These are phyloP conservation scores for Flaveria ramosissima DNA, from an alignment of 129 eudicot genomes.

Conservation along the genomic window DNA sequence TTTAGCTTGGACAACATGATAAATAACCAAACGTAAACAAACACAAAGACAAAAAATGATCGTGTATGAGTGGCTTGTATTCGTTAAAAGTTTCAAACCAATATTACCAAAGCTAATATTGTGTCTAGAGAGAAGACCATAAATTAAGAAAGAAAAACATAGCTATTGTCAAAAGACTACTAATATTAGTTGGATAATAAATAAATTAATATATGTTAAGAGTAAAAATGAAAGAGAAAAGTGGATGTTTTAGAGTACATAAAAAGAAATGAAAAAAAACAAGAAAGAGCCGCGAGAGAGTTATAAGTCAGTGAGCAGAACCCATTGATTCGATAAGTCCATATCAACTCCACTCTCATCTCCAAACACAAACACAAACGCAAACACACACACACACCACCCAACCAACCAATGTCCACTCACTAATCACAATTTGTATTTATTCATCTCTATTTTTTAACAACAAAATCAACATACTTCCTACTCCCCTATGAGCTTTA, in stretches of 20 bases:
- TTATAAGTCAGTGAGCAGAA: conserved; percentile 40
- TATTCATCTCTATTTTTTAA: conserved; percentile 19
- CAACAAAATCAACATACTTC: conserved; percentile 13
- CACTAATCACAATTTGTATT: conserved; percentile 23
- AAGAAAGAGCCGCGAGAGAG: conserved; percentile 27
- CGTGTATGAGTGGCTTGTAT: too few species aligned
- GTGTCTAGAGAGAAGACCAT: too few species aligned
- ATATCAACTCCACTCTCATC: conserved; percentile 41
- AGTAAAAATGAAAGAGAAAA: conserved; percentile 13
- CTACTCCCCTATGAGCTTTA: neutral
- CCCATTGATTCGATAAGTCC: conserved; percentile 55
- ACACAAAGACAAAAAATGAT: too few species aligned
- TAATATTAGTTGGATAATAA: too few species aligned
- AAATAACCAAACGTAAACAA: too few species aligned
- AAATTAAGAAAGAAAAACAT: too few species aligned
- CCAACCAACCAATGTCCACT: conserved; percentile 30
- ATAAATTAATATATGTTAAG: neutral
- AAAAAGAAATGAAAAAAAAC: neutral
- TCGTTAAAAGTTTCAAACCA: too few species aligned
- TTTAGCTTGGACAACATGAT: too few species aligned
- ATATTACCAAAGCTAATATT: too few species aligned
- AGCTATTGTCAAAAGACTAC: too few species aligned
- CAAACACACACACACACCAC: conserved; percentile 20
- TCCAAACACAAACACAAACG: conserved; percentile 34
- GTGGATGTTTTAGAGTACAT: conserved; percentile 15